These are phyloP conservation scores for Filobasidium floriforme DNA, from an alignment of 768 basidiomycete species.

Conservation along the genomic window DNA sequence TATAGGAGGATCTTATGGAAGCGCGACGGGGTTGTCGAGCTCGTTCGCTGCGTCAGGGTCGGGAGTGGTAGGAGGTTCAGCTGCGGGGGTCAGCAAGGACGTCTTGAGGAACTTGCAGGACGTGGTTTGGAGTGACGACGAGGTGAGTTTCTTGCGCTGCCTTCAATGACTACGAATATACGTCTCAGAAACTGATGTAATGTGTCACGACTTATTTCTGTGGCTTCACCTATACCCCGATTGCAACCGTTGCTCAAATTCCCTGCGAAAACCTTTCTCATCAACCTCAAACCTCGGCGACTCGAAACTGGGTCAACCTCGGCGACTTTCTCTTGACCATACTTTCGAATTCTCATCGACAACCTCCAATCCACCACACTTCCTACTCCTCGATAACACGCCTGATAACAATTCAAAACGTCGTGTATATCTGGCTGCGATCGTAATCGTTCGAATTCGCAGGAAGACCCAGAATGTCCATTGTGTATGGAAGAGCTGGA, in stretches of 20 bases:
- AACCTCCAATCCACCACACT: constrained; percentile 3
- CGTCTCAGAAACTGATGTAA: background rate
- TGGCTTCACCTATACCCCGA: background rate
- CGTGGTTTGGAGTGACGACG: constrained; percentile 46
- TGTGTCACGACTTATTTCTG: background rate
- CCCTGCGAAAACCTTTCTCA: no score
- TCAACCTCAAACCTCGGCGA: background rate
- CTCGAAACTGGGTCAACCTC: no score
- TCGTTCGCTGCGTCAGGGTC: constrained; percentile 2
- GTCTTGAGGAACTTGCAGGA: constrained; percentile 43
- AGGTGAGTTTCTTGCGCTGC: constrained; percentile 34
- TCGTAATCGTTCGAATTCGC: constrained; percentile 9
- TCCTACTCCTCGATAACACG: background rate
- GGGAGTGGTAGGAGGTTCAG: constrained; percentile 4
- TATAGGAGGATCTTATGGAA: background rate
- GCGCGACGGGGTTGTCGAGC: constrained; percentile 8
- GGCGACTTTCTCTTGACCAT: no score
- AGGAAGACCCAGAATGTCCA: constrained; percentile 98
- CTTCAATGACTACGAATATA: background rate
- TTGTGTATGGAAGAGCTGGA: constrained; percentile 99
- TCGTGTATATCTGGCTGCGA: background rate
- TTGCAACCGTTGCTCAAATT: background rate
- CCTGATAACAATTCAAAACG: background rate
- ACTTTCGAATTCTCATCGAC: no score
- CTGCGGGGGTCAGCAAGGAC: constrained; percentile 15